Conservation (phyloP, 495 filamentous ascomycete genomes). For the Chaetomium fimeti region DNA sequence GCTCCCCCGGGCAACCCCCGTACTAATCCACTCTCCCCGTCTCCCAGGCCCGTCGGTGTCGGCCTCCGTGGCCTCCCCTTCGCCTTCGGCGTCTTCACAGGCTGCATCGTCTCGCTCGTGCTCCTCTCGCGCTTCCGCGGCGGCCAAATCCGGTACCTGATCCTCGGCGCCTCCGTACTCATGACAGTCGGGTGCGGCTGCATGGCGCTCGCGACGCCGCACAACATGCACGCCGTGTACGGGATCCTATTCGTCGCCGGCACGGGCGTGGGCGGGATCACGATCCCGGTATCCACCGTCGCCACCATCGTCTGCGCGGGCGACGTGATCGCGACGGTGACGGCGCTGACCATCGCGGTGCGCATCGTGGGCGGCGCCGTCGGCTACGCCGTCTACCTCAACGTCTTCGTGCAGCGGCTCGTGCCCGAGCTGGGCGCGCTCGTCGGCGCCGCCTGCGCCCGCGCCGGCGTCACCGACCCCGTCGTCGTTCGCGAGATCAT, state of each 20-base stretch:
- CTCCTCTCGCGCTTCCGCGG: conserved; percentile 61
- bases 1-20: no score
- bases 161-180: conserved; percentile 60
- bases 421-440: conserved; percentile 50
- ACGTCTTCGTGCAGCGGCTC: conserved; percentile 68
- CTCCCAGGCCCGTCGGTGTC: conserved; percentile 53
- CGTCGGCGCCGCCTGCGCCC: conserved; percentile 55
- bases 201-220: conserved; percentile 53
- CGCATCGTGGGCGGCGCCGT: conserved; percentile 69
- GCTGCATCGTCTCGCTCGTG: conserved; percentile 61
- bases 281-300: conserved; percentile 57
- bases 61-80: conserved; percentile 66
- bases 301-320: conserved; percentile 72
- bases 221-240: conserved; percentile 63
- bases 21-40: no score
- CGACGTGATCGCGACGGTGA: conserved; percentile 71
- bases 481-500: conserved; percentile 49
- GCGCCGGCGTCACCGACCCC: conserved; percentile 54
- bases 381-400: conserved; percentile 74
- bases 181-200: conserved; percentile 73
- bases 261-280: conserved; percentile 70
- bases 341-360: conserved; percentile 70
- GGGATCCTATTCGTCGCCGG: conserved; percentile 62
- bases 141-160: conserved; percentile 57
- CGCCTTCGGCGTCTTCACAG: conserved; percentile 61